phyloP scores from a whole-genome alignment of 2,329 filamentous ascomycete genomes.

The Chaetomium strumarium region DNA sequence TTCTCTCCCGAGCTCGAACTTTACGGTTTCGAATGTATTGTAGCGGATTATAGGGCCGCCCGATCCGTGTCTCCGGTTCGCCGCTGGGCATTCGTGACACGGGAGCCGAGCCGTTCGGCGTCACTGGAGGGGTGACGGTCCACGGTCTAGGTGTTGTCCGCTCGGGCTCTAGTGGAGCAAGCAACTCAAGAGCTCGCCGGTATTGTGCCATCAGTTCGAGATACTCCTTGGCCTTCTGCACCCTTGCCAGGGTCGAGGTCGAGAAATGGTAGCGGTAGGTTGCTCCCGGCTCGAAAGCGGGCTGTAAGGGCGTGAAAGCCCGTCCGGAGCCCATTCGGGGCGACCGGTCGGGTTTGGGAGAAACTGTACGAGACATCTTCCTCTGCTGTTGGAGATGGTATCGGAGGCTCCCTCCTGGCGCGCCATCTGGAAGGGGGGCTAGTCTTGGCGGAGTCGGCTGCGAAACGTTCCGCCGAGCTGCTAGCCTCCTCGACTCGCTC shows the following conservation, averaged over 20 bases:
- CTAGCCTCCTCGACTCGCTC: conserved; percentile 71
- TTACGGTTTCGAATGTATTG: conserved; percentile 91
- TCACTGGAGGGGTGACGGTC: conserved; percentile 38
- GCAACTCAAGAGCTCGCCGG: conserved; percentile 66
- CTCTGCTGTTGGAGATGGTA: conserved; percentile 69
- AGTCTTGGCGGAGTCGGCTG: conserved; percentile 47
- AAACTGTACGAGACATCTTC: conserved; percentile 54
- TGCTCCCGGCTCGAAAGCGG: conserved; percentile 43
- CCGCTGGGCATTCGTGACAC: conserved; percentile 24
- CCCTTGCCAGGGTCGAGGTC: conserved; percentile 70
- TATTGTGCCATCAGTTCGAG: conserved; percentile 85
- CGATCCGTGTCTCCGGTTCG: conserved; percentile 39
- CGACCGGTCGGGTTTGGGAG: conserved; percentile 48
- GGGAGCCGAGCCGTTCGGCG: conserved; percentile 32
- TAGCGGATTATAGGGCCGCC: conserved; percentile 80
- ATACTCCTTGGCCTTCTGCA: conserved; percentile 76
- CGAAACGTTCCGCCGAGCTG: conserved; percentile 50
- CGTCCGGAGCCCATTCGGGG: conserved; percentile 38
- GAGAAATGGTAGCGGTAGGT: conserved; percentile 64
- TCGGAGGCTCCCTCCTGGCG: conserved; percentile 53
- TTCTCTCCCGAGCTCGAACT: conserved; percentile 71
- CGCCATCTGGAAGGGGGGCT: conserved; percentile 47
- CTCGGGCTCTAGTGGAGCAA: conserved; percentile 64
- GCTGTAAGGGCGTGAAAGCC: conserved; percentile 41
- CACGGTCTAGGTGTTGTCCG: conserved; percentile 31